Evolutionary conservation across 257 asterid genomes (phyloP), one percentile per base, ranked within the genome.

Genomic region (Nicotiana benthamiana): DNA sequence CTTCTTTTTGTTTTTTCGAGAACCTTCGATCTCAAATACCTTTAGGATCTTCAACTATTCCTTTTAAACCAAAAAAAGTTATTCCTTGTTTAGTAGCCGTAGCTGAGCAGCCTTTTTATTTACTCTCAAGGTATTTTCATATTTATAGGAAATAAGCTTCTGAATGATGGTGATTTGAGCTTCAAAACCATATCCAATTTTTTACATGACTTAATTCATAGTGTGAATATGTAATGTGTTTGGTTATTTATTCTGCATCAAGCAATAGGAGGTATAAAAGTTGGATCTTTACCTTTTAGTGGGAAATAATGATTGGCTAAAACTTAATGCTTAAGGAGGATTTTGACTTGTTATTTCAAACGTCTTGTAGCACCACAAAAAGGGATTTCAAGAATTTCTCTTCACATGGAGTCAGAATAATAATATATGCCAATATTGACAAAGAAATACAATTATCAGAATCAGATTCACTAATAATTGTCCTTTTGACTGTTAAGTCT

Each of bases 391-490:
- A 22, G 57, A 40, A 70, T 40, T 12, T 70, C 9, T 12, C 77
- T 70, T 70, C 77, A 70, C 77, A 70, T 40, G 34, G n/a, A 5
- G 30, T 36, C 10, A 20, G 77, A 70, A 70, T 70, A 70, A 70
- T 40, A 70, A 70, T 70, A 70, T 70, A 70, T 70, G 77, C 77
- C 34, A 70, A 70, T 43, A 22, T 70, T 70, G 77, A 70, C 46
- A 40, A 20, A 56, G 28, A n/a, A 20, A 70, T 6, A 40, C 77
- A 12, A 40, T 20, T 20, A 43, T 70, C 57, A 70, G 77, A 70
- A 70, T 70, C 34, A 0, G 77, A 43, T 70, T 43, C 57, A 43
- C 7, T 43, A 70, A 70, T 70, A 43, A 43, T 12, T 70, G 34
- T 70, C 57, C 34, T 43, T n/a, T 10, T 34, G 75, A 34, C 28